Percentiles rank a stretch among this genome's conserved stretches.
These are phyloP conservation scores for Fraxinus dipetala DNA, from an alignment of 305 asterid species.

Conservation along the genomic window DNA sequence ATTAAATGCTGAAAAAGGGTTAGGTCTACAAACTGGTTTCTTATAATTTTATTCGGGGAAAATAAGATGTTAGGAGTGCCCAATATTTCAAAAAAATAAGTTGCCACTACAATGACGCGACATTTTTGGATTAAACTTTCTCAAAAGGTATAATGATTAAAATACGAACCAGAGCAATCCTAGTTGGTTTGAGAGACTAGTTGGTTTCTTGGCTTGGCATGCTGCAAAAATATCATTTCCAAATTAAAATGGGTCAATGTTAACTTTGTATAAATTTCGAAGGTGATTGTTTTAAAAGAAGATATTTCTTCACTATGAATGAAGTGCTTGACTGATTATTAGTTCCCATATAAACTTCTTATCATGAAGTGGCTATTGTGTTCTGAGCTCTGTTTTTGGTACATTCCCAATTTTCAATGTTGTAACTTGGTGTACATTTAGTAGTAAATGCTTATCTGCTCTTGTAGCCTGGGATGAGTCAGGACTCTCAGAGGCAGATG, in stretches of 20 bases:
- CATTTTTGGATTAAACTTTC: background rate
- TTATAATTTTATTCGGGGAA: background rate
- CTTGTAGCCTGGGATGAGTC: constrained; percentile 63
- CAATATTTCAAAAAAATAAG: background rate
- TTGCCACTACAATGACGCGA: background rate
- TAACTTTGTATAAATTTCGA: background rate
- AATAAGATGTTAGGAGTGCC: background rate
- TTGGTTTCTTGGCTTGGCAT: background rate
- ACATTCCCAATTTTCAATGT: constrained; percentile 17
- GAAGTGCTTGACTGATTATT: constrained; percentile 1
- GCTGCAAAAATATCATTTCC: background rate
- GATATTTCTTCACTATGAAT: background rate
- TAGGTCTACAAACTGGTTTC: background rate
- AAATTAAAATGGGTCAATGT: background rate
- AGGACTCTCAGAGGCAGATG: constrained; percentile 66
- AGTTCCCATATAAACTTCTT: background rate
- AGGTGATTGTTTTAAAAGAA: constrained; percentile 1
- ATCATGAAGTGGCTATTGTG: background rate
- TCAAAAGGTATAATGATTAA: background rate
- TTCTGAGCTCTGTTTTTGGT: background rate
- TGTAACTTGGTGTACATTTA: constrained; percentile 22
- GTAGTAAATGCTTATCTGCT: constrained; percentile 28
- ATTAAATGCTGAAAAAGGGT: background rate
- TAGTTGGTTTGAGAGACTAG: background rate
- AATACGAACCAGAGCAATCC: background rate